Evolutionary conservation across 1,139 yeast species (phyloP).

Genomic region (Torulaspora globosa): DNA sequence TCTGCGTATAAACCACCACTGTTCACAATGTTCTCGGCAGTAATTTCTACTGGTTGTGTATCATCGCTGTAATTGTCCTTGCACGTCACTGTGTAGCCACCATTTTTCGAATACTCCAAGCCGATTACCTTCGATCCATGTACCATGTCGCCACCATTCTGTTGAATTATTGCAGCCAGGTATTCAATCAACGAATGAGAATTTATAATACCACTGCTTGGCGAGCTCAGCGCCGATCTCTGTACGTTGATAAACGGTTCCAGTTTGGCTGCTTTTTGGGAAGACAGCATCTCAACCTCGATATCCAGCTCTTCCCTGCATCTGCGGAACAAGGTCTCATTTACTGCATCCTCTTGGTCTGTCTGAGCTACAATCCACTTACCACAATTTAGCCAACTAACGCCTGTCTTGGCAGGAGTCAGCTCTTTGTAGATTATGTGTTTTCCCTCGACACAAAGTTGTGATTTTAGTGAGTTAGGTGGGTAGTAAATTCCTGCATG

Average conservation of each 20-base stretch:
- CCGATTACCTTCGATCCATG: constrained; percentile 54
- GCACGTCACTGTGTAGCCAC: constrained; percentile 37
- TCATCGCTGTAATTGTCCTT: constrained; percentile 34
- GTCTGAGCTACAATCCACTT: constrained; percentile 87
- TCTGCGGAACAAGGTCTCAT: constrained; percentile 50
- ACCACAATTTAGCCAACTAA: constrained; percentile 63
- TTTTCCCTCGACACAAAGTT: constrained; percentile 72
- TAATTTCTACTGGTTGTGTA: constrained; percentile 44
- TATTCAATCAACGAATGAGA: constrained; percentile 72
- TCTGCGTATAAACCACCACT: constrained; percentile 79
- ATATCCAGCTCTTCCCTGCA: constrained; percentile 51
- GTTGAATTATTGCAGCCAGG: constrained; percentile 51
- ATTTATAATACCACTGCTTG: constrained; percentile 79
- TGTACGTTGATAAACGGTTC: constrained; percentile 69
- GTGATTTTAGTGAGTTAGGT: constrained; percentile 57
- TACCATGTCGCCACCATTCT: constrained; percentile 56
- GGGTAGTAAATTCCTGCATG: constrained; percentile 91
- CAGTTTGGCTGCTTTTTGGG: constrained; percentile 41
- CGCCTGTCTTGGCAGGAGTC: constrained; percentile 45
- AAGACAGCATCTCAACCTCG: constrained; percentile 54
- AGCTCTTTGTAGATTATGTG: constrained; percentile 52
- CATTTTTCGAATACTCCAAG: constrained; percentile 35
- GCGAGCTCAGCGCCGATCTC: constrained; percentile 65
- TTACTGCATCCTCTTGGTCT: constrained; percentile 55
- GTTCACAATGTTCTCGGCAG: constrained; percentile 60